Percentiles rank a stretch among this genome's conserved stretches.
phyloP scores from a whole-genome alignment of 2,329 filamentous ascomycete genomes.

The Eurotiales sp. region DNA sequence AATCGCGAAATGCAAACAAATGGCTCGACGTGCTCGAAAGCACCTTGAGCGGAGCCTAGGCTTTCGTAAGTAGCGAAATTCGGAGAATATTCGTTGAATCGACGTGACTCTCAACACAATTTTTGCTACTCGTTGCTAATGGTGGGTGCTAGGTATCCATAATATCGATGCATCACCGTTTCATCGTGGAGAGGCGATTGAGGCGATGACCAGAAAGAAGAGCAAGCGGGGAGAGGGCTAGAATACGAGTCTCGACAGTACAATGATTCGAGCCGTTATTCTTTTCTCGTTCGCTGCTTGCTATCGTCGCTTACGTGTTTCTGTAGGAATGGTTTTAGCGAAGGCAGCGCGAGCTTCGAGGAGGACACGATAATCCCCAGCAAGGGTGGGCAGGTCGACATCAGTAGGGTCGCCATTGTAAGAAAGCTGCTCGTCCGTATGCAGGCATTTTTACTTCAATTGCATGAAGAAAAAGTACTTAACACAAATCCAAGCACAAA shows the following conservation, averaged over 20 bases:
- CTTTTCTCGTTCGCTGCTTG: neutral
- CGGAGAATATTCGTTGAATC: neutral
- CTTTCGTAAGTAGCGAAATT: constrained; percentile 16
- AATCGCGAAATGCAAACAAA: constrained; percentile 3
- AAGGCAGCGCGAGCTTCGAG: too few relatives aligned
- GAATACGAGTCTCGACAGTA: too few relatives aligned
- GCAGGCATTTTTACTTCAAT: too few relatives aligned
- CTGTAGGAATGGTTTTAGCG: too few relatives aligned
- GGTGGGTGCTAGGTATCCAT: neutral
- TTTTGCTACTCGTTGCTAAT: neutral
- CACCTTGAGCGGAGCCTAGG: constrained; percentile 36
- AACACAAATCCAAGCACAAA: too few relatives aligned
- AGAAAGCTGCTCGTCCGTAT: too few relatives aligned
- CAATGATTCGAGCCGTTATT: too few relatives aligned
- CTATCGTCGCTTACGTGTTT: neutral
- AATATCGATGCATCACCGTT: neutral
- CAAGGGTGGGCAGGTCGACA: too few relatives aligned
- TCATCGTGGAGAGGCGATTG: neutral
- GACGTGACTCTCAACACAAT: neutral
- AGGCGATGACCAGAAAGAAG: neutral
- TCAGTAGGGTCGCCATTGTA: too few relatives aligned
- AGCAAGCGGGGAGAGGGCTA: neutral
- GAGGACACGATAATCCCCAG: too few relatives aligned
- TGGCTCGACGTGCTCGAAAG: neutral
- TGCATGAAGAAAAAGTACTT: too few relatives aligned